Evolutionary conservation across 345 rosid species (phyloP), one percentile per base, ranked within the genome.

Genomic region (Turnera subulata): DNA sequence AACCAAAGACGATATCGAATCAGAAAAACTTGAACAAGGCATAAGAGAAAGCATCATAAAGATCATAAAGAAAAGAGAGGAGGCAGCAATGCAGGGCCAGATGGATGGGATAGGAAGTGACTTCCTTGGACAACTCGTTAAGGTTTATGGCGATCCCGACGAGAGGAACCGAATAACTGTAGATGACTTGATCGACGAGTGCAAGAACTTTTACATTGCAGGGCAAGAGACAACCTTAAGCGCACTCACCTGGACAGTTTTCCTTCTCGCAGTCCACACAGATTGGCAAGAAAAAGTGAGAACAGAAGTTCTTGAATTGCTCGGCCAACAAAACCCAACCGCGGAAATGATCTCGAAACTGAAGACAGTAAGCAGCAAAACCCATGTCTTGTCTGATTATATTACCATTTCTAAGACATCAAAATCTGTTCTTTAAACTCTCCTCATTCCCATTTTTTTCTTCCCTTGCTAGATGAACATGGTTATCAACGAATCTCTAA

Each of bases 281-380:
- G 77, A 80, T 23, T 77, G 85, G 80, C 82, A 80, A 65, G 75
- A 72, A 12, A 65, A 73, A 63, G 76, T 55, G 8, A 75, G 80
- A 51, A 50, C 35, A 16, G 76, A 79, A 38, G 73, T 70, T 24
- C 16, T 67, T 7, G 42, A 68, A 11, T 14, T 43, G 3, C 68
- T 73, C 22, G 78, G 70, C 35, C 26, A 53, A 19, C 55, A 39
- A 43, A 73, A 48, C 39, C 81, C 76, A 10, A 62, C n/a, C n/a
- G n/a, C n/a, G n/a, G n/a, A n/a, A n/a, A n/a, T n/a, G n/a, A n/a
- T n/a, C n/a, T n/a, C n/a, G n/a, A n/a, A n/a, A n/a, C n/a, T n/a
- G n/a, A n/a, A n/a, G n/a, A n/a, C n/a, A n/a, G n/a, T n/a, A n/a
- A n/a, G n/a, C n/a, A n/a, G n/a, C n/a, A n/a, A n/a, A n/a, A n/a